Conservation (phyloP, 805 yeast genomes). For the Candida vartiovaarae region DNA sequence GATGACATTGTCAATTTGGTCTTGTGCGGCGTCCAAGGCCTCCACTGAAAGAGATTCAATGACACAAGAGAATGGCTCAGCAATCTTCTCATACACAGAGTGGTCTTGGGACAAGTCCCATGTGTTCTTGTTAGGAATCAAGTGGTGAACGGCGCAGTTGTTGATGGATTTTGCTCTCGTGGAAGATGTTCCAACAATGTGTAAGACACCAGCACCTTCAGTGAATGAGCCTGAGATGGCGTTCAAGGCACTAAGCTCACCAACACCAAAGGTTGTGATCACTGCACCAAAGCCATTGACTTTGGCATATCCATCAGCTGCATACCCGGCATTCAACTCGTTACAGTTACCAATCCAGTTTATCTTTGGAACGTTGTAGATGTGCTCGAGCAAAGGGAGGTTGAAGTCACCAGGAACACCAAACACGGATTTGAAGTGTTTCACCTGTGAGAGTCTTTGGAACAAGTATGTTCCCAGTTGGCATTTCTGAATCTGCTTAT, state of each 20-base stretch:
- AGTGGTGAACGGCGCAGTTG: conserved; percentile 38
- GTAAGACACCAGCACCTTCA: conserved; percentile 75
- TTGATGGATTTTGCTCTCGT: conserved; percentile 25
- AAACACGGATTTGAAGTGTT: conserved; percentile 48
- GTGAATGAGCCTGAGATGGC: conserved; percentile 81
- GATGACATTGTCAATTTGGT: conserved; percentile 56
- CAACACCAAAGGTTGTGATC: conserved; percentile 74
- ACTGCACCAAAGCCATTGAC: conserved; percentile 30
- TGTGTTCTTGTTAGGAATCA: conserved; percentile 41
- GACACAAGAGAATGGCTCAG: conserved; percentile 46
- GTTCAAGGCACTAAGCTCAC: conserved; percentile 79
- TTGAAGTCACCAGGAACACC: conserved; percentile 78
- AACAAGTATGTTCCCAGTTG: conserved; percentile 63
- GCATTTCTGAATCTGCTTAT: conserved; percentile 14
- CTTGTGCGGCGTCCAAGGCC: conserved; percentile 44
- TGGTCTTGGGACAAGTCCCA: conserved; percentile 47
- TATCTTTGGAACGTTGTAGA: conserved; percentile 42
- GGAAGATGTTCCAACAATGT: conserved; percentile 79
- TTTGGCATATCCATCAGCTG: conserved; percentile 85
- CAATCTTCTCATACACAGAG: conserved; percentile 47
- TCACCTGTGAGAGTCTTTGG: conserved; percentile 46
- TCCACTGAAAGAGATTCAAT: conserved; percentile 38
- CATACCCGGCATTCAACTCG: conserved; percentile 85
- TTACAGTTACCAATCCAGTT: conserved; percentile 82
- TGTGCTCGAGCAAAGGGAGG: conserved; percentile 56